These are phyloP conservation scores for Leccinum fallax DNA, from an alignment of 1,284 basidiomycete genomes.

Conservation along the genomic window DNA sequence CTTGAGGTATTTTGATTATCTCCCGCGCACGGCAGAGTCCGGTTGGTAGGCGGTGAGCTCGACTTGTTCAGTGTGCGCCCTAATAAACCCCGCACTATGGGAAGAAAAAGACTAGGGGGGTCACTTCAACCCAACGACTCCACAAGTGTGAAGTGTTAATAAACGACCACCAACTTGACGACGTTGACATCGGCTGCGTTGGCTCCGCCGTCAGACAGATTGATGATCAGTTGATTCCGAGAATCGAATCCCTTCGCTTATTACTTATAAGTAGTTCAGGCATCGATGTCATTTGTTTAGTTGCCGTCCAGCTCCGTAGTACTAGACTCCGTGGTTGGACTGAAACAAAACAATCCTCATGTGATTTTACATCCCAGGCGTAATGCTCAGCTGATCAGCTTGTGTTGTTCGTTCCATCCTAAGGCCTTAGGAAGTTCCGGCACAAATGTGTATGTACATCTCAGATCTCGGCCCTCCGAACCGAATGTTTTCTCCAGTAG, in stretches of 20 bases:
- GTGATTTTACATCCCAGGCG: background rate
- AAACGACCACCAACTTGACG: background rate
- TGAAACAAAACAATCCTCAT: background rate
- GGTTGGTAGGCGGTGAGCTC: background rate
- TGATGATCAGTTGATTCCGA: background rate
- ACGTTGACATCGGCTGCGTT: background rate
- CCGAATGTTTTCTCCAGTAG: background rate
- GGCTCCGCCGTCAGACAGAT: background rate
- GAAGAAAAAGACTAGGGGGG: background rate
- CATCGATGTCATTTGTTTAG: background rate
- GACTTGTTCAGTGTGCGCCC: background rate
- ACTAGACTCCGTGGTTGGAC: background rate
- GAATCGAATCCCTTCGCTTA: background rate
- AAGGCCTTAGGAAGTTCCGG: background rate
- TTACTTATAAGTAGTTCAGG: background rate
- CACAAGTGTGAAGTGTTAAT: background rate
- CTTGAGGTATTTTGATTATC: conserved; percentile 3
- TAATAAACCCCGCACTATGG: background rate
- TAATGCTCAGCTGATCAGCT: no score
- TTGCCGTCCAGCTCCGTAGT: background rate
- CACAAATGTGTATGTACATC: background rate
- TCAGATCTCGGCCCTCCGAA: background rate
- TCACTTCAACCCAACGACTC: background rate
- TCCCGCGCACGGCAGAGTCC: conserved; percentile 1
- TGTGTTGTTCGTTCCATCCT: no score